These are phyloP conservation scores for Filosporella fistucella DNA, from an alignment of 495 filamentous ascomycete species.

Conservation along the genomic window DNA sequence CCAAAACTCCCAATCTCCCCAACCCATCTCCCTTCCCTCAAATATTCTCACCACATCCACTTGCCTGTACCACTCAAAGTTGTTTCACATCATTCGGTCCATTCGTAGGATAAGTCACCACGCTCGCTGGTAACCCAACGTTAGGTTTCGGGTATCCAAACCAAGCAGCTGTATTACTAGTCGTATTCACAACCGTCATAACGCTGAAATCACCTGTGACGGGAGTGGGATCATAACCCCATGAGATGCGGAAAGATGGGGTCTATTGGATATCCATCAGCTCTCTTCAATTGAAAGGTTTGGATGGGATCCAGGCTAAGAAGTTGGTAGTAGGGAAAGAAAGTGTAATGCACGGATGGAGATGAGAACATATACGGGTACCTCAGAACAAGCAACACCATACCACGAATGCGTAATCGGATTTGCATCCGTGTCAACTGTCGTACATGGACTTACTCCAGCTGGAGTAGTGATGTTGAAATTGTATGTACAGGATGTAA, in stretches of 20 bases:
- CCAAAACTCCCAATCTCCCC: no score
- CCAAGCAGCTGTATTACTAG: background rate
- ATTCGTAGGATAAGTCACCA: constrained; percentile 3
- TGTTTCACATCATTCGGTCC: constrained; percentile 10
- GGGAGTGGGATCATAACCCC: constrained; percentile 20
- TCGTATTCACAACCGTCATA: constrained; percentile 11
- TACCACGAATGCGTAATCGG: constrained; percentile 8
- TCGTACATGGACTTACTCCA: background rate
- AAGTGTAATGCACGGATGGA: background rate
- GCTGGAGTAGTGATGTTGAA: constrained; percentile 5
- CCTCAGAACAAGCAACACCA: constrained; percentile 1
- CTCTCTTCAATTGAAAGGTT: no score
- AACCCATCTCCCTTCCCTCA: no score
- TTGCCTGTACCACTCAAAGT: no score
- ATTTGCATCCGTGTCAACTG: background rate
- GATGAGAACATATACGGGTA: background rate
- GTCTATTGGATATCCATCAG: no score
- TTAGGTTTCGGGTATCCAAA: constrained; percentile 18
- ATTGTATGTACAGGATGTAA: constrained; percentile 1
- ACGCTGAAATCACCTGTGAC: constrained; percentile 13
- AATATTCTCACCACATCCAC: no score
- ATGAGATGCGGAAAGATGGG: constrained; percentile 9
- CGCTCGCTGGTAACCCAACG: background rate
- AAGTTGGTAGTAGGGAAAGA: background rate
- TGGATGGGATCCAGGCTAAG: no score